Base-by-base conservation (phyloP, 225 moss, liverwort and hornwort genomes). In the Sphagnum contortum region DNA sequence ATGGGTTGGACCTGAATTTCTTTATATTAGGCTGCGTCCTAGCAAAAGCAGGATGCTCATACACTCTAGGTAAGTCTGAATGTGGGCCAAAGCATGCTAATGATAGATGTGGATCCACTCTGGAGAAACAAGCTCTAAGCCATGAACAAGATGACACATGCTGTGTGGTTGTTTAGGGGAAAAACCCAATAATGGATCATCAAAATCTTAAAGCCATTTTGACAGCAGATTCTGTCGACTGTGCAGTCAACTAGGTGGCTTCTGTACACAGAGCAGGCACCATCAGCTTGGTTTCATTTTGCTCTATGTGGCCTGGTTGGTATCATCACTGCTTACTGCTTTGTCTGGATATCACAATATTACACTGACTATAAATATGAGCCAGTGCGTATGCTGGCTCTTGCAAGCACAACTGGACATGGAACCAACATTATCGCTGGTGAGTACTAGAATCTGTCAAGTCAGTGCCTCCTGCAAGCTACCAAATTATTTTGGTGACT, bases 281-380 rank as follows among this genome's bases (percentile, higher is more conserved):
- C 96, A 64, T 89, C 88, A 9, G 96, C 93, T 59, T 98, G 96
- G 96, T 79, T 98, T 58, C 93, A 98, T 73, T 98, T 98, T 73
- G 93, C 96, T 14, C 80, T 98, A 47, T 98, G 96, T 67, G 96
- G 96, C 45, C 79, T 98, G 72, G 93, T 98, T 63, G 96, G 96
- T 68, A 92, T 98, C 66, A 80, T 87, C 52, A 98, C 96, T 57
- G 96, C 93, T 3, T 98, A 98, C 69, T 73, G 83, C 66, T 98
- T 98, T 63, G 96, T 98, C 8, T 92, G 90, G 90, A 92, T 98
- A 72, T 90, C 96, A 67, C 96, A 98, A 62, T 98, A 98, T 69
- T 98, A 98, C 69, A 98, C 90, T 61, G 92, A 96, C 74, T 96
- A 96, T 50, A 96, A 96, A 75, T 92, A 96, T 73, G 92, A 96